Evolutionary conservation across 805 yeast species (phyloP).

Genomic region (Yarrowia divulgata): DNA sequence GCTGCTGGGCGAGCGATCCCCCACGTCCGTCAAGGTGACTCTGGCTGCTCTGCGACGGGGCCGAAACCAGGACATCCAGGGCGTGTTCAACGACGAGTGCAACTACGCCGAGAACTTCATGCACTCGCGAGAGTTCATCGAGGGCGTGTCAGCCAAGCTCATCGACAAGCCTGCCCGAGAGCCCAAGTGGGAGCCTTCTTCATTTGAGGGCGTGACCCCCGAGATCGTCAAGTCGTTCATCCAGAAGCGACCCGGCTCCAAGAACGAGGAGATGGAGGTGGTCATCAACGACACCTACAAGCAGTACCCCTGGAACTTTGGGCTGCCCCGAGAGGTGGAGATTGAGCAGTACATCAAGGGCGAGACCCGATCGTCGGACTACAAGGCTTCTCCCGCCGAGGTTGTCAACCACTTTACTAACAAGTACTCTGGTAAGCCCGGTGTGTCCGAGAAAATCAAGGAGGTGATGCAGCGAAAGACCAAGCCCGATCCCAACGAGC

Average conservation of each 20-base stretch:
- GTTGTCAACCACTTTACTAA: slow-evolving; percentile 64
- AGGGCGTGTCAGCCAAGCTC: slow-evolving; percentile 54
- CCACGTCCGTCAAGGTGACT: slow-evolving; percentile 77
- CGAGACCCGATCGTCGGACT: slow-evolving; percentile 66
- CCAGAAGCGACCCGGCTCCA: slow-evolving; percentile 46
- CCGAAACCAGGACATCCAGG: slow-evolving; percentile 61
- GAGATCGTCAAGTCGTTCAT: slow-evolving; percentile 47
- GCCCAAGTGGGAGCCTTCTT: slow-evolving; percentile 60
- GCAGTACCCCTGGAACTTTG: slow-evolving; percentile 70
- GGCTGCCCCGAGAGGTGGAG: slow-evolving; percentile 76
- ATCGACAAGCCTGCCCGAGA: slow-evolving; percentile 64
- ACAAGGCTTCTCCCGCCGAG: slow-evolving; percentile 72
- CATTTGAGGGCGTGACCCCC: slow-evolving; percentile 52
- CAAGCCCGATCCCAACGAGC: slow-evolving; percentile 54
- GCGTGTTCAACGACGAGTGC: slow-evolving; percentile 76
- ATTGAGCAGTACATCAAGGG: slow-evolving; percentile 74
- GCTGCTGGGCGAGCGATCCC: slow-evolving; percentile 70
- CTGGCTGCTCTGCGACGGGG: slow-evolving; percentile 72
- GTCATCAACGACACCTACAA: slow-evolving; percentile 54
- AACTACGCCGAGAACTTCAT: slow-evolving; percentile 78
- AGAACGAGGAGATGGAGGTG: slow-evolving; percentile 48
- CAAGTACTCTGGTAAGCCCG: slow-evolving; percentile 59
- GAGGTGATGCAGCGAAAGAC: slow-evolving; percentile 67
- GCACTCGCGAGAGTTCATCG: slow-evolving; percentile 62
- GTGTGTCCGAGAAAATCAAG: slow-evolving; percentile 66